phyloP scores from a whole-genome alignment of 345 rosid genomes.

The Eucalyptus polybractea region DNA sequence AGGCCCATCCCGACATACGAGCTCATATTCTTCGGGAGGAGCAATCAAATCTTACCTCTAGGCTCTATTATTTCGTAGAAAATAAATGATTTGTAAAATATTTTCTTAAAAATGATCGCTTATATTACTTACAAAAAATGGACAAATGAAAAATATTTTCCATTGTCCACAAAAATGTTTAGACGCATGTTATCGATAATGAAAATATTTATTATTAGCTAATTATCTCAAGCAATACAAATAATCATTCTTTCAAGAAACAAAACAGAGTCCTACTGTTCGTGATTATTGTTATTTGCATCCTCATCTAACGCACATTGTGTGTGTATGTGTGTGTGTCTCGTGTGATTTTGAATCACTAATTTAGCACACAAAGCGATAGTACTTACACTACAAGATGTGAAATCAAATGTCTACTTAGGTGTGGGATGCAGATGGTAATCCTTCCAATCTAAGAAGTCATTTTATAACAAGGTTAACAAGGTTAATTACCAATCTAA shows the following conservation, averaged over 20 bases:
- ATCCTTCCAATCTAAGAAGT: neutral
- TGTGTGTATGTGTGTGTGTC: neutral
- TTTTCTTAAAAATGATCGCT: neutral
- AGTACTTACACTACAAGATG: neutral
- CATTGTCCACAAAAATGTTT: neutral
- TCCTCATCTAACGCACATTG: neutral
- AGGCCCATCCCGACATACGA: too few relatives aligned
- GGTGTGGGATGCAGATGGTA: neutral
- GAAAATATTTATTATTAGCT: neutral
- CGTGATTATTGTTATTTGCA: too few relatives aligned
- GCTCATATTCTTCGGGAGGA: too few relatives aligned
- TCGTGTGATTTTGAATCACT: neutral
- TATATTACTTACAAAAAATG: neutral
- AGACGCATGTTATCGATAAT: neutral
- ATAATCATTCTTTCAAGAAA: neutral
- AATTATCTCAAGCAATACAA: neutral
- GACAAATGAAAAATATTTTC: neutral
- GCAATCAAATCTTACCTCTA: neutral
- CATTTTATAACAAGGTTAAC: neutral
- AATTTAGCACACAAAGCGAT: neutral
- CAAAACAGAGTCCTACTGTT: neutral
- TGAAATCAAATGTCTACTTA: neutral
- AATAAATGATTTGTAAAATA: neutral
- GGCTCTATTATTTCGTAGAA: neutral
- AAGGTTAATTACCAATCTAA: neutral